A percentile compares a stretch with the other conserved stretches of the same genome.
These are phyloP conservation scores for Eucalyptus albens DNA, from an alignment of 345 rosid genomes.

Conservation along the genomic window DNA sequence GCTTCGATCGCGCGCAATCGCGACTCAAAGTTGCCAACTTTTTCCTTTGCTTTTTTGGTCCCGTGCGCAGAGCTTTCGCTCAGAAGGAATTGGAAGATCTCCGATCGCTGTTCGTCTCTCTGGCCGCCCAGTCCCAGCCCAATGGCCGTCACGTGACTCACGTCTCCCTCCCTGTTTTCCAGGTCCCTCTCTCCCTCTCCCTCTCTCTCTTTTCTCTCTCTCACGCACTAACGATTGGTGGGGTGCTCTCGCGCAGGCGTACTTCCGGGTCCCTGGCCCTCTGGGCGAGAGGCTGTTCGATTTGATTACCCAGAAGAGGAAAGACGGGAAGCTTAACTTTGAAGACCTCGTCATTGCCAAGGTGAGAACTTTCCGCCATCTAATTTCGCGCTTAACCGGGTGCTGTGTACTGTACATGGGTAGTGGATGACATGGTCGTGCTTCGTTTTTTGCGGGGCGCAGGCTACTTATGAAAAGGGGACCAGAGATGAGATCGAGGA, in stretches of 20 bases:
- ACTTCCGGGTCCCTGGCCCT: slow-evolving; percentile 46
- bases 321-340: slow-evolving; percentile 43
- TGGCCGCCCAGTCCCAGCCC: slow-evolving; percentile 53
- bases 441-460: neutral
- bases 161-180: slow-evolving; percentile 44
- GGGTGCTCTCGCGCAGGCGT: slow-evolving; percentile 12
- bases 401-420: neutral
- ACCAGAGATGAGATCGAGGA: slow-evolving; percentile 73
- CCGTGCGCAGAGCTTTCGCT: slow-evolving; percentile 51
- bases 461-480: slow-evolving; percentile 85
- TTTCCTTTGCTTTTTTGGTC: neutral
- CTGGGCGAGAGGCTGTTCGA: slow-evolving; percentile 61
- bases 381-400: neutral
- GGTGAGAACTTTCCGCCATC: slow-evolving; percentile 12
- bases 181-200: slow-evolving; percentile 16
- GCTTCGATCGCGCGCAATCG: neutral
- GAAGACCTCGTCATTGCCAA: slow-evolving; percentile 88
- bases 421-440: neutral
- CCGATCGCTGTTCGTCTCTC: slow-evolving; percentile 40
- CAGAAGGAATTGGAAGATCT: slow-evolving; percentile 54
- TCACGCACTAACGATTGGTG: neutral
- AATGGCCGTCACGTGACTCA: slow-evolving; percentile 18
- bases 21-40: neutral
- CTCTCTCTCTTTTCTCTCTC: neutral
- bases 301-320: slow-evolving; percentile 47